Evolutionary conservation across 768 basidiomycete genomes (phyloP), one percentile per base, ranked within the genome.

Genomic region (Phallus indusiatus): DNA sequence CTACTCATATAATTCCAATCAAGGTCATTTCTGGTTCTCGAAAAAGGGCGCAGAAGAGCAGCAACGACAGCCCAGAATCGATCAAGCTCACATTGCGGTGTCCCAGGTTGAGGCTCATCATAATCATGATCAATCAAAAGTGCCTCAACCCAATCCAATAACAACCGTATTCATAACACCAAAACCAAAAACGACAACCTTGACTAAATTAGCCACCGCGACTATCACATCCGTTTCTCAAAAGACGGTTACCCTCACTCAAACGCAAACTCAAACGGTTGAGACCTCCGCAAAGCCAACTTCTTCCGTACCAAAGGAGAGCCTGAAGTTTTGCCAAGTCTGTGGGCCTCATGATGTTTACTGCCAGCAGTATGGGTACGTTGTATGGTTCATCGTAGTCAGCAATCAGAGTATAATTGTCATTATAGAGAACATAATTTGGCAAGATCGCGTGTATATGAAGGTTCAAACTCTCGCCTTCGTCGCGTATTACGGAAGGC

Each of bases 391-490:
- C 28, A 28, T 28, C 28, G 7, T 28, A 28, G 2, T 28, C 28
- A 28, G 28, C 28, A 7, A 28, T 7, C 28, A 28, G 28, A 28
- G 28, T 28, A 3, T 28, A 28, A 7, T 28, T 28, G 28, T 28
- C 28, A 28, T 42, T 11, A 14, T 42, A 61, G 61, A 9, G 56
- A 51, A 51, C 53, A 59, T 47, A 62, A 60, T n/a, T 57, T 62
- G 9, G 61, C 61, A n/a, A 52, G 58, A 8, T 62, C 61, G 14
- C 59, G 61, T 47, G 52, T 48, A 2, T 62, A 60, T 33, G 61
- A 62, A 57, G 61, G 61, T 18, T 21, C 61, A 37, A 62, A 62
- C 24, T 57, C 58, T 8, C 61, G 61, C 37, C 50, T 62, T 24
- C 47, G 48, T 51, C 56, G 60, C 22, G 60, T 59, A 17, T 21